A percentile compares a stretch with the other conserved stretches of the same genome.
These are phyloP conservation scores for Camellia granthamiana DNA, from an alignment of 148 eudicot species.

Conservation along the genomic window DNA sequence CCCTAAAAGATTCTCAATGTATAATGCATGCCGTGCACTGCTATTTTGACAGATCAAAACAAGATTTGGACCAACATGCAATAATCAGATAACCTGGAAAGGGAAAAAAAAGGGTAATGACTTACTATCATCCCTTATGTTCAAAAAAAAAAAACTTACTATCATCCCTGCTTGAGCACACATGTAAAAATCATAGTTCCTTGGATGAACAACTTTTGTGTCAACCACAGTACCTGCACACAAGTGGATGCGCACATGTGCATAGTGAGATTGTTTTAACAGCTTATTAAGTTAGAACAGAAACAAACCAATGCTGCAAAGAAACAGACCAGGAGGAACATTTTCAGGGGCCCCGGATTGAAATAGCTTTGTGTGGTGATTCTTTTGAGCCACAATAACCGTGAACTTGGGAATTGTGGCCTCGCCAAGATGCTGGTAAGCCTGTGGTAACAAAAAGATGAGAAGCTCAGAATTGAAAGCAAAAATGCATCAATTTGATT, in stretches of 20 bases:
- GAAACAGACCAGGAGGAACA: conserved; percentile 75
- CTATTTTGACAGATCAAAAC: conserved; percentile 3
- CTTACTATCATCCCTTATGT: conserved; percentile 65
- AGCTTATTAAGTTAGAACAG: background rate
- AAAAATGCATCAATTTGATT: background rate
- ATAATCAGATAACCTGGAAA: conserved; percentile 11
- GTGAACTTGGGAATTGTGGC: conserved; percentile 76
- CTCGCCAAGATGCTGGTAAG: conserved; percentile 69
- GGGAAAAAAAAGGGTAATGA: background rate
- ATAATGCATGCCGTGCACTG: background rate
- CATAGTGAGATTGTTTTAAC: background rate
- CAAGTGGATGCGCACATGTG: background rate
- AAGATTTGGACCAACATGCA: background rate
- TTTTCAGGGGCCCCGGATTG: conserved; percentile 63
- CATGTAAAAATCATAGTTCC: conserved; percentile 89
- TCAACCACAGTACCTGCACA: conserved; percentile 86
- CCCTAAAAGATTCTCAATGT: background rate
- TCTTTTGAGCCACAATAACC: conserved; percentile 89
- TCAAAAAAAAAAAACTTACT: conserved; percentile 40
- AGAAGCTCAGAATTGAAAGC: background rate
- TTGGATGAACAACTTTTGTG: conserved; percentile 82
- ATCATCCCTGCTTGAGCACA: conserved; percentile 86
- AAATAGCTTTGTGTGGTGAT: conserved; percentile 77
- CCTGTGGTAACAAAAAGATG: conserved; percentile 39
- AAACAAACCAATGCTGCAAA: background rate